phyloP scores from a whole-genome alignment of 2,329 filamentous ascomycete genomes.

The Aureobasidium namibiae region DNA sequence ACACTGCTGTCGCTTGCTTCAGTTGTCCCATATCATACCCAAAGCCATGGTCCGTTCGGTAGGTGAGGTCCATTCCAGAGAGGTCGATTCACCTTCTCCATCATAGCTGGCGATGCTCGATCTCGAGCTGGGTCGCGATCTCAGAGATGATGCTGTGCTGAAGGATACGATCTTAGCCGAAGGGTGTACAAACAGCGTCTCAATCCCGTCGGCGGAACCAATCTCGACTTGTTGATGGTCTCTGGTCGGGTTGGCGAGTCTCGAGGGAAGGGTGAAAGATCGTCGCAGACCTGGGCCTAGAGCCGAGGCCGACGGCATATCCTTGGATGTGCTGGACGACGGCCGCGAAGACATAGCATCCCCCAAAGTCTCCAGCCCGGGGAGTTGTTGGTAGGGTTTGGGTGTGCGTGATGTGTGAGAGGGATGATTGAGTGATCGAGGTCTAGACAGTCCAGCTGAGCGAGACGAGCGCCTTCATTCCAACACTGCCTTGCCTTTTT shows the following conservation, averaged over 20 bases:
- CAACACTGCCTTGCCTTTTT: background rate
- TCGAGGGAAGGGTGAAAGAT: conserved; percentile 42
- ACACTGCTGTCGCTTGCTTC: background rate
- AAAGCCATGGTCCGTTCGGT: conserved; percentile 75
- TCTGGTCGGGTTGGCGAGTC: conserved; percentile 26
- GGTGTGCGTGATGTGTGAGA: background rate
- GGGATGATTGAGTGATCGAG: no score
- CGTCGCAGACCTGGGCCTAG: conserved; percentile 25
- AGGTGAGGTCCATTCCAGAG: conserved; percentile 64
- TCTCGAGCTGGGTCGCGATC: conserved; percentile 29
- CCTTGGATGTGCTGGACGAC: conserved; percentile 20
- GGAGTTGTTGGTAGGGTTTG: background rate
- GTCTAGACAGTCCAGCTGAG: background rate
- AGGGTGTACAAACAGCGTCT: conserved; percentile 67
- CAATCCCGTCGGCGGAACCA: conserved; percentile 41
- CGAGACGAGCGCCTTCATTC: background rate
- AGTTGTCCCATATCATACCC: conserved; percentile 39
- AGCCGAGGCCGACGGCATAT: conserved; percentile 18
- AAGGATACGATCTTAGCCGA: conserved; percentile 65
- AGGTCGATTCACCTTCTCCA: conserved; percentile 37
- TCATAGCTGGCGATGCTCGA: conserved; percentile 10
- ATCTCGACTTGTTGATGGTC: conserved; percentile 24
- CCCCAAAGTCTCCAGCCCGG: background rate
- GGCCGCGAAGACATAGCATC: conserved; percentile 11
- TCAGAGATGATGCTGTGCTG: conserved; percentile 28